A percentile compares a stretch with the other conserved stretches of the same genome.
phyloP scores from a whole-genome alignment of 352 stramenopile species.

The Ophiocytium majus region DNA sequence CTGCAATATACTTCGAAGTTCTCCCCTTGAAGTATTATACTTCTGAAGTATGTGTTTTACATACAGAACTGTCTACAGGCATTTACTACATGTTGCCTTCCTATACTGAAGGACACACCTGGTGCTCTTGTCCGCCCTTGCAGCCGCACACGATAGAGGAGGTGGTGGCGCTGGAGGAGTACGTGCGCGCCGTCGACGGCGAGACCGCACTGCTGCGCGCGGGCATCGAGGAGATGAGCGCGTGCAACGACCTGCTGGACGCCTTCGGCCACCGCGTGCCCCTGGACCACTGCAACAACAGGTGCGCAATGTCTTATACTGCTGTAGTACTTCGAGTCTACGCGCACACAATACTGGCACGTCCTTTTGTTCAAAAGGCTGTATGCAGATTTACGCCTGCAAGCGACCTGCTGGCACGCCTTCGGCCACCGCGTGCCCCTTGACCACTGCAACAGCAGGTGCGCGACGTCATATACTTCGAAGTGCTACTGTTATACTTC shows the following conservation, averaged over 20 bases:
- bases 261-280: slow-evolving; percentile 38
- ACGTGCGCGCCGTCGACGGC: slow-evolving; percentile 70
- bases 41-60: no score
- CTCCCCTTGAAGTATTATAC: no score
- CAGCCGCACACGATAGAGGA: slow-evolving; percentile 48
- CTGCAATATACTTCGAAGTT: no score
- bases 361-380: no score
- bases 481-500: neutral
- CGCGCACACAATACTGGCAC: slow-evolving; percentile 10
- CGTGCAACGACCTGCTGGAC: slow-evolving; percentile 54
- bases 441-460: slow-evolving; percentile 60
- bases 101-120: no score
- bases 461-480: slow-evolving; percentile 25
- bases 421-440: slow-evolving; percentile 41
- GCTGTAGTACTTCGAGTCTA: slow-evolving; percentile 69
- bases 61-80: no score
- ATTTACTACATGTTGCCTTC: no score
- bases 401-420: slow-evolving; percentile 50
- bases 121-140: no score
- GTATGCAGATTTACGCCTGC: slow-evolving; percentile 58
- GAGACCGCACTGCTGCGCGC: slow-evolving; percentile 47
- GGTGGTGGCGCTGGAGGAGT: slow-evolving; percentile 63
- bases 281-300: slow-evolving; percentile 60
- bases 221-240: slow-evolving; percentile 59
- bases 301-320: slow-evolving; percentile 31